Conservation (phyloP, 331 rosid species). For the Arachis monticola region DNA sequence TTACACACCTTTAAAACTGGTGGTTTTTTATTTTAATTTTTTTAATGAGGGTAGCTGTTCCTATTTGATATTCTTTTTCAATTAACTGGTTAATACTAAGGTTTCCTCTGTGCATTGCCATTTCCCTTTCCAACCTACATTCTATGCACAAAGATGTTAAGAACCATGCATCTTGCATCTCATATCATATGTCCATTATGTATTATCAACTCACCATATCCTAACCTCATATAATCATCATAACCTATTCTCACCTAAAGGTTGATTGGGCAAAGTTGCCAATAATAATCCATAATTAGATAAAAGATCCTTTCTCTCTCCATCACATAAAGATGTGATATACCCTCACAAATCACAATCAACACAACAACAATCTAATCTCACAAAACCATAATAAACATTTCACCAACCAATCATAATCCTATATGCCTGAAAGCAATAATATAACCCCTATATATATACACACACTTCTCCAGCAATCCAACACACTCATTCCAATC, state of each 20-base stretch:
- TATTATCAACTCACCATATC: constrained; percentile 31
- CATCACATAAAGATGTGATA: constrained; percentile 29
- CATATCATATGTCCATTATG: constrained; percentile 9
- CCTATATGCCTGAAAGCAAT: not conserved
- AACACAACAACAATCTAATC: constrained; percentile 21
- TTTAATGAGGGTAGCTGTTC: too few relatives aligned
- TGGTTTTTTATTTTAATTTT: too few relatives aligned
- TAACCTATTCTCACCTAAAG: not conserved
- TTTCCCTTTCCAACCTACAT: constrained; percentile 22
- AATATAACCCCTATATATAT: constrained; percentile 28
- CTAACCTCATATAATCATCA: not conserved
- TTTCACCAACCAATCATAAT: constrained; percentile 35
- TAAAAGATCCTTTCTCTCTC: constrained; percentile 34
- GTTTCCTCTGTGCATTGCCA: not conserved
- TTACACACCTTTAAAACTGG: too few relatives aligned
- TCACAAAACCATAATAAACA: constrained; percentile 15
- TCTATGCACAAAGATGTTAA: not conserved
- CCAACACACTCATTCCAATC: constrained; percentile 23
- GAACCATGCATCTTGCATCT: constrained; percentile 4
- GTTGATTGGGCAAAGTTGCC: not conserved
- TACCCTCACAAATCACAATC: constrained; percentile 24
- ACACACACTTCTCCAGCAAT: too few relatives aligned
- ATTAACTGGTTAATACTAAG: not conserved
- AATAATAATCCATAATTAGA: constrained; percentile 20
- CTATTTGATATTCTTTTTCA: too few relatives aligned